Base-by-base conservation (phyloP, 495 filamentous ascomycete genomes). In the Usnea hakonensis region DNA sequence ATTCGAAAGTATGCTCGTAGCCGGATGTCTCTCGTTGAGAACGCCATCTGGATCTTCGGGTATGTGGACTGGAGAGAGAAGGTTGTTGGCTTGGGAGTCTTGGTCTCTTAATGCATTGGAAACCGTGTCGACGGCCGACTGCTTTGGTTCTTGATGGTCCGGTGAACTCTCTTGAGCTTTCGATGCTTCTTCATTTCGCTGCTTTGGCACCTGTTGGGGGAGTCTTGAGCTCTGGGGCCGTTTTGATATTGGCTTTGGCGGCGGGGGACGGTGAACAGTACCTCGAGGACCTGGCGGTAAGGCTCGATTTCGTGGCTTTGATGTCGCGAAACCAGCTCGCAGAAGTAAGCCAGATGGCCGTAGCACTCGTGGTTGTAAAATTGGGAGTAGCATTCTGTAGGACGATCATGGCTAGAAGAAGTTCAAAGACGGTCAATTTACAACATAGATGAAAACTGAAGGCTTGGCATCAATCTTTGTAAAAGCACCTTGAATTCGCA, bases 31-130 rank as follows among this genome's bases (percentile, higher is more conserved):
- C 58, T 77, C 78, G 63, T 81, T 85, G 54, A 89, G 79, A 1
- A 87, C 81, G 54, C 74, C 81, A 76, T 83, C 69, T 9, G 83
- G 81, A 61, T 87, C 83, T 72, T 86, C 79, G 30, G 85, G 85
- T 21, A 87, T 77, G 66, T 85, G 72, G 30, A 88, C 77, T 8
- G 79, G 78, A 3, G 79, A 69, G 37, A 82, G 74, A 3, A 82
- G 75, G 14, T 73, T 79, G 61, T 81, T 82, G 54, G 76, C 66
- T 57, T 75, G 59, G 11, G 76, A 73, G 38, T 79, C 71, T 19
- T 63, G 57, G 58, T 65, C 59, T 40, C 61, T 57, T 46, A 72
- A 46, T 2, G 69, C 60, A 40, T 37, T 41, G 9, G 70, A 69
- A 5, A 72, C 40, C 3, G 67, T 28, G 19, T 68, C 60, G 23